phyloP scores from a whole-genome alignment of 768 basidiomycete species.

The Suillus tomentosus region DNA sequence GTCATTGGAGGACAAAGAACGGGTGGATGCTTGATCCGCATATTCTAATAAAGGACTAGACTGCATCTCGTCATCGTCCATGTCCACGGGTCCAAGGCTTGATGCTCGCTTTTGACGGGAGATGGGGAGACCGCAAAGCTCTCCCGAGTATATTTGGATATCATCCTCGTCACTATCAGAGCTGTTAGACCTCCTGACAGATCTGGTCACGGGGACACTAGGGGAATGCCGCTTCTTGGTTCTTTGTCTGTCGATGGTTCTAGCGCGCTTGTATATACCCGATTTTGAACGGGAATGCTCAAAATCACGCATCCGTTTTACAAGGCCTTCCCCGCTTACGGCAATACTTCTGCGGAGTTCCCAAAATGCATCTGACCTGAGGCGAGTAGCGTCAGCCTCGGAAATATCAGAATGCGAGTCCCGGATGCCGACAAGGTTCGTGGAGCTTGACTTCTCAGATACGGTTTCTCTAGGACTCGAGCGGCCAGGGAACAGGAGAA shows the following conservation, averaged over 20 bases:
- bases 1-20: conserved; percentile 14
- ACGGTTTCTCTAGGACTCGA: conserved; percentile 13
- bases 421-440: conserved; percentile 18
- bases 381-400: conserved; percentile 39
- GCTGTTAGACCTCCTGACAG: conserved; percentile 22
- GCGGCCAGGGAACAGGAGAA: conserved; percentile 42
- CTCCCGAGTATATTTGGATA: conserved; percentile 51
- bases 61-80: conserved; percentile 31
- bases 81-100: conserved; percentile 47
- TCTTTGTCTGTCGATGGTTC: conserved; percentile 43
- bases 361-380: conserved; percentile 65
- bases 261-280: conserved; percentile 39
- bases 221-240: conserved; percentile 40
- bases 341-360: conserved; percentile 64
- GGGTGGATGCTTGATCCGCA: conserved; percentile 22
- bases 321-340: conserved; percentile 66
- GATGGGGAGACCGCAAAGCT: conserved; percentile 36
- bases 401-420: conserved; percentile 28
- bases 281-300: conserved; percentile 53
- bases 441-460: conserved; percentile 23
- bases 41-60: conserved; percentile 14
- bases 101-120: conserved; percentile 43
- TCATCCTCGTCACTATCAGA: conserved; percentile 52
- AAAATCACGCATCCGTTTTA: conserved; percentile 74
- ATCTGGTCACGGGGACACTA: conserved; percentile 19